These are phyloP conservation scores for Chalciporus chontae DNA, from an alignment of 768 basidiomycete species.

Conservation along the genomic window DNA sequence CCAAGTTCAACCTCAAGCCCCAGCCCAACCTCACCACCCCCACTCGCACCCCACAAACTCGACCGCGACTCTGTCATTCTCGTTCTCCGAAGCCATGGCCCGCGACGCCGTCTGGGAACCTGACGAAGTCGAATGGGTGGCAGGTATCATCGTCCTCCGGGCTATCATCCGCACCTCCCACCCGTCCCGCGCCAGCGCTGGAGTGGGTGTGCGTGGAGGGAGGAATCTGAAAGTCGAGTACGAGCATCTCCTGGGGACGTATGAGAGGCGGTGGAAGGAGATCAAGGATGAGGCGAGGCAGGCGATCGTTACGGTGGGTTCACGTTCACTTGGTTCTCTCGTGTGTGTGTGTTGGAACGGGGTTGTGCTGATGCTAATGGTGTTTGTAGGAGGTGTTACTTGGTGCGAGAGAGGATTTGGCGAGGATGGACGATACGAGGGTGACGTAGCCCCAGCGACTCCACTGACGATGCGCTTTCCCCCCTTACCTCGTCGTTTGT, in stretches of 20 bases:
- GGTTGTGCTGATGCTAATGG: background rate
- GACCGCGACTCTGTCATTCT: background rate
- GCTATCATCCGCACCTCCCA: slow-evolving; percentile 49
- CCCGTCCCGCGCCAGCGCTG: no score
- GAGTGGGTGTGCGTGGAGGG: slow-evolving; percentile 27
- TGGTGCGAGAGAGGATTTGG: slow-evolving; percentile 50
- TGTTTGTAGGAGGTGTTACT: slow-evolving; percentile 45
- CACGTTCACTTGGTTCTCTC: background rate
- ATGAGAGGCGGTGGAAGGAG: slow-evolving; percentile 68
- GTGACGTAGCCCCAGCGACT: no score
- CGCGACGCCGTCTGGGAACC: slow-evolving; percentile 65
- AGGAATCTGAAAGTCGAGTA: slow-evolving; percentile 44
- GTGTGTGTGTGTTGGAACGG: background rate
- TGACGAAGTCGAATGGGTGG: slow-evolving; percentile 68
- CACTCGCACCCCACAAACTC: background rate
- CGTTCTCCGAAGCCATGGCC: slow-evolving; percentile 56
- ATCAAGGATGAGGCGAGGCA: slow-evolving; percentile 66
- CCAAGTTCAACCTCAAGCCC: background rate
- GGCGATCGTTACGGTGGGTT: slow-evolving; percentile 54
- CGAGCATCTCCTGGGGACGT: slow-evolving; percentile 50
- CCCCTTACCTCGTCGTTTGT: no score
- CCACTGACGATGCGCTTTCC: background rate
- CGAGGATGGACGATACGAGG: slow-evolving; percentile 36
- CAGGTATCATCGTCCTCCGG: slow-evolving; percentile 55
- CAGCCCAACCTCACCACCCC: background rate